Evolutionary conservation across 2,329 filamentous ascomycete species (phyloP).

Genomic region (Fusarium decemcellulare): DNA sequence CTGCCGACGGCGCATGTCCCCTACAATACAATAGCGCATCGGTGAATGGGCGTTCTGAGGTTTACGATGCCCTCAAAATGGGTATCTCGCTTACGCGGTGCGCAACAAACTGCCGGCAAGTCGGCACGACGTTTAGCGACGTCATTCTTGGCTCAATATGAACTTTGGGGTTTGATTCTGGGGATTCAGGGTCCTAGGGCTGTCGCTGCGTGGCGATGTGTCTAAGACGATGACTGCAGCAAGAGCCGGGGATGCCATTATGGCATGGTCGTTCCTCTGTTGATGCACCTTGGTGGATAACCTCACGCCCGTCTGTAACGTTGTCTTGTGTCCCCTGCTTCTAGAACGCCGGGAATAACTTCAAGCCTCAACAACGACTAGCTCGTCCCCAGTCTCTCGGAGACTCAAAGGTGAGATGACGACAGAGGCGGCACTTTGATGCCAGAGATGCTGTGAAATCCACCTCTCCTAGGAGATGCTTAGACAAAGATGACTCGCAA

Average conservation of each 20-base stretch:
- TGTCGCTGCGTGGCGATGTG: neutral
- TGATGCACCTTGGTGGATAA: conserved; percentile 15
- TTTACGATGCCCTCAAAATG: conserved; percentile 10
- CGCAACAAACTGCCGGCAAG: conserved; percentile 5
- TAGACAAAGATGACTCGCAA: neutral
- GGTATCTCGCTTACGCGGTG: conserved; percentile 7
- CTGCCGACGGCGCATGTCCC: neutral
- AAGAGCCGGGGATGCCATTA: conserved; percentile 1
- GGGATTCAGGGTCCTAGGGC: conserved; percentile 1
- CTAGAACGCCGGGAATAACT: conserved; percentile 32
- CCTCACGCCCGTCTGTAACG: conserved; percentile 14
- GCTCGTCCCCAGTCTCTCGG: conserved; percentile 7
- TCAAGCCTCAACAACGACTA: conserved; percentile 8
- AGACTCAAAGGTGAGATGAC: conserved; percentile 16
- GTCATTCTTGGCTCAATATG: conserved; percentile 3
- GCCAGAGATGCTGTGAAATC: conserved; percentile 11
- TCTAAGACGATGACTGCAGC: conserved; percentile 1
- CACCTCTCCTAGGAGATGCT: neutral
- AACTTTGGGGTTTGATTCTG: conserved; percentile 7
- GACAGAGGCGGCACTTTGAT: conserved; percentile 15
- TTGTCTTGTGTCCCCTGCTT: conserved; percentile 18
- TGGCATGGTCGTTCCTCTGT: conserved; percentile 12
- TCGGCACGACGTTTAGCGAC: neutral
- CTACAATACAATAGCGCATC: neutral
- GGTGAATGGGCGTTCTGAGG: neutral